Base-by-base conservation (phyloP, 192 early-diverging fungal species). In the Pecoramyces ruminantium region DNA sequence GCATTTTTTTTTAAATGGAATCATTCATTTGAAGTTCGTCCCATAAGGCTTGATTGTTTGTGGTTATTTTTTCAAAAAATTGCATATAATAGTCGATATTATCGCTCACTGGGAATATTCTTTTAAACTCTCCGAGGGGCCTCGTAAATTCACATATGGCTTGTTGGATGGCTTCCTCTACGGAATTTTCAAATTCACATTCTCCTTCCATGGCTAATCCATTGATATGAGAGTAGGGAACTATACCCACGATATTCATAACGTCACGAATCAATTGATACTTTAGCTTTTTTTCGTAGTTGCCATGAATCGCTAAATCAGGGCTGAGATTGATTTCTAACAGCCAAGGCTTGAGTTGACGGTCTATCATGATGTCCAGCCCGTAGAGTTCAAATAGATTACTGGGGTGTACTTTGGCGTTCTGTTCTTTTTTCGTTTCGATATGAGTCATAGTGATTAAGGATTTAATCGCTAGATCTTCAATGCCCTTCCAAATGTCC, bases 381-480 rank as follows among this genome's bases (percentile, higher is more conserved):
- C 83, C 83, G 77, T 81, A 84, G 14, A 84, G 21, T 25, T 84
- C 83, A 79, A 84, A 84, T 80, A 84, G 2, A 21, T 77, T 30
- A 78, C 1, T 80, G 0, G 17, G 2, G 16, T 14, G 0, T 21
- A 51, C 16, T 3, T 78, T 30, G 18, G 0, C 5, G 25, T 28
- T 40, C 28, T 83, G 29, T 25, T 30, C 5, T 4, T 29, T 14
- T 82, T 12, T 11, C 12, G 25, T 34, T 25, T 83, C 17, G 4
- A 30, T 3, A 30, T 80, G 15, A 78, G 17, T 84, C 40, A 86
- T 82, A 77, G 79, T 81, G 18, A 87, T 85, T 27, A 89, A 79
- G 0, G 88, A 86, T 79, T 86, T 87, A 2, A 87, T 77, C 8
- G 86, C 51, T 14, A 88, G 79, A 28, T 82, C 51, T 27, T 84